Percentiles rank a stretch among this genome's conserved stretches.
Evolutionary conservation across 2,329 filamentous ascomycete species (phyloP).

Genomic region (Calonectria leucothoes): DNA sequence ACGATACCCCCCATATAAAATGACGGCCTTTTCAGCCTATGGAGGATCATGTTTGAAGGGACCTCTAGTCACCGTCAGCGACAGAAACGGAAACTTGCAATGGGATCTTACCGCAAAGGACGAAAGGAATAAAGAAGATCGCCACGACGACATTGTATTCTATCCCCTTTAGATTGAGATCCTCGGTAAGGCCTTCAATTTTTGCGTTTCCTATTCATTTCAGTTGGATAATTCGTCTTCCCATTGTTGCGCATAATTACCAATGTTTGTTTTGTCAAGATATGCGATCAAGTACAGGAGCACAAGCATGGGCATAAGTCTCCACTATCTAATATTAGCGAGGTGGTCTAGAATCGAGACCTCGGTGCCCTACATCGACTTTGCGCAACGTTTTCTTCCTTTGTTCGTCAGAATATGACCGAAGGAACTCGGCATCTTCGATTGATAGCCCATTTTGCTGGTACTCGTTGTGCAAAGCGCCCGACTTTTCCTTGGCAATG

Average conservation of each 20-base stretch:
- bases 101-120: conserved; percentile 49
- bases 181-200: conserved; percentile 53
- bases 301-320: conserved; percentile 45
- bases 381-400: conserved; percentile 46
- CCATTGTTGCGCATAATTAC: background rate
- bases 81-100: no score
- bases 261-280: conserved; percentile 42
- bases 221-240: background rate
- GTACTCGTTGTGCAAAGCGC: conserved; percentile 38
- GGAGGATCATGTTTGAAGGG: conserved; percentile 51
- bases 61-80: conserved; percentile 35
- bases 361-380: conserved; percentile 38
- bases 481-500: conserved; percentile 36
- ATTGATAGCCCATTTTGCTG: conserved; percentile 26
- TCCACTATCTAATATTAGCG: conserved; percentile 25
- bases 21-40: conserved; percentile 52
- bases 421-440: conserved; percentile 47
- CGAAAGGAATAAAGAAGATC: conserved; percentile 59
- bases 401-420: conserved; percentile 43
- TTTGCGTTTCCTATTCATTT: conserved; percentile 56
- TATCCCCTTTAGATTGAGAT: conserved; percentile 60
- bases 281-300: conserved; percentile 55
- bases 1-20: conserved; percentile 53
- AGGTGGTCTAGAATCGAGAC: background rate
- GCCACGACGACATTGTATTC: conserved; percentile 56